A percentile compares a stretch with the other conserved stretches of the same genome.
These are phyloP conservation scores for Chrysopogon serrulatus DNA, from an alignment of 176 grass and related monocot genomes.

Conservation along the genomic window DNA sequence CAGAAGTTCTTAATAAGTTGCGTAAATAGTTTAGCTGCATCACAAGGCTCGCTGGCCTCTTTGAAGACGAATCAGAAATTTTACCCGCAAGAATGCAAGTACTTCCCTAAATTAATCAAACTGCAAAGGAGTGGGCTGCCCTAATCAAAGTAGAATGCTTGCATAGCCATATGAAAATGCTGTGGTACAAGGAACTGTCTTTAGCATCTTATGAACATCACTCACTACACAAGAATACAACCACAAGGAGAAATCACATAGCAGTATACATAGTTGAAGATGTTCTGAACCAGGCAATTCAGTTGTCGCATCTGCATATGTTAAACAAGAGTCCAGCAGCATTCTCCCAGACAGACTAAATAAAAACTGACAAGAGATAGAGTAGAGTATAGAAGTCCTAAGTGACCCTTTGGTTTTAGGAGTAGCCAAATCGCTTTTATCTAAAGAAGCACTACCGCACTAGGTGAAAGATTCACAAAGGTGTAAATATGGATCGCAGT, in stretches of 20 bases:
- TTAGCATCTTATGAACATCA: background rate
- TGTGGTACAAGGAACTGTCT: background rate
- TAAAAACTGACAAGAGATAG: background rate
- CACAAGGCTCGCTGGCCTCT: background rate
- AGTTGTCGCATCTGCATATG: background rate
- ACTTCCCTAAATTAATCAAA: background rate
- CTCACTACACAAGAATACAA: background rate
- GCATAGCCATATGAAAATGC: background rate
- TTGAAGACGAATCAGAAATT: background rate
- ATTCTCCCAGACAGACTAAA: background rate
- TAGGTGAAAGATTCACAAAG: slow-evolving; percentile 15
- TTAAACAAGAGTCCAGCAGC: background rate
- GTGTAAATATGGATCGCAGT: background rate
- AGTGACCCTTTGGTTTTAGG: slow-evolving; percentile 8
- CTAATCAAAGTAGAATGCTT: background rate
- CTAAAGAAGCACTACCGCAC: slow-evolving; percentile 23
- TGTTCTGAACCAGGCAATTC: background rate
- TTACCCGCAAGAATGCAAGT: background rate
- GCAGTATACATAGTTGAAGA: background rate
- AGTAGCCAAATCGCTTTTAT: slow-evolving; percentile 13
- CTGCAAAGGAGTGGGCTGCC: background rate
- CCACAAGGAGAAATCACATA: background rate
- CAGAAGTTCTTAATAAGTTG: background rate
- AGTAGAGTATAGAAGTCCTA: background rate
- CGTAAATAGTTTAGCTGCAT: background rate